Conservation (phyloP, 2,329 filamentous ascomycete genomes). For the Cryphonectria naterciae region DNA sequence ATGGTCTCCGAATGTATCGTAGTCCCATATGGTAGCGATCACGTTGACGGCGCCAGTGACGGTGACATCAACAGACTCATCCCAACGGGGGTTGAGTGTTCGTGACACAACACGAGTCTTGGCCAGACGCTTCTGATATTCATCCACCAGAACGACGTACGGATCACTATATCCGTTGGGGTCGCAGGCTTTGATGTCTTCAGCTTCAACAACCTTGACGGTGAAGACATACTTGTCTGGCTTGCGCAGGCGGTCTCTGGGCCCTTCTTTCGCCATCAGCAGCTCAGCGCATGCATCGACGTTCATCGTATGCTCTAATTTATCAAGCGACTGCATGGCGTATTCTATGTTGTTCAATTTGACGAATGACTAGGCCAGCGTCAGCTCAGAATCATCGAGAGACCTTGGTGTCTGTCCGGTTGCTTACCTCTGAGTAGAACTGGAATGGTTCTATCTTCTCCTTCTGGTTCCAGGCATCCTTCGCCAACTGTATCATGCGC, state of each 20-base stretch:
- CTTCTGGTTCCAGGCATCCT: constrained; percentile 89
- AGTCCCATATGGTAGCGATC: constrained; percentile 97
- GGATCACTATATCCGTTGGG: constrained; percentile 93
- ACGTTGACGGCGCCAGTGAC: constrained; percentile 90
- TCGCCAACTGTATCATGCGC: constrained; percentile 89
- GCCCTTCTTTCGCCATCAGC: constrained; percentile 73
- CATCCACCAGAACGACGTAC: constrained; percentile 94
- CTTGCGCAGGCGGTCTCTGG: constrained; percentile 64
- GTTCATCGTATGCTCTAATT: constrained; percentile 85
- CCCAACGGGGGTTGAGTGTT: constrained; percentile 93
- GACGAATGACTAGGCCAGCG: constrained; percentile 74
- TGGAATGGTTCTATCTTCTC: constrained; percentile 96
- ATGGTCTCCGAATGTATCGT: constrained; percentile 95
- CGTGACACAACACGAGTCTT: constrained; percentile 92
- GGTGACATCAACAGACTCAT: constrained; percentile 94
- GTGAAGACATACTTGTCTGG: constrained; percentile 95
- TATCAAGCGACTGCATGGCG: constrained; percentile 88
- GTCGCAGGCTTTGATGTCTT: constrained; percentile 98
- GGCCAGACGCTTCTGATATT: constrained; percentile 94
- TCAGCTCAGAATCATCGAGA: constrained; percentile 36
- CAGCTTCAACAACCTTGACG: constrained; percentile 96
- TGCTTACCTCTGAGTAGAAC: constrained; percentile 83
- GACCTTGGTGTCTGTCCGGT: constrained; percentile 18
- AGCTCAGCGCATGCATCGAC: constrained; percentile 88
- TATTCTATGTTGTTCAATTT: constrained; percentile 98